Percentiles rank a stretch among this genome's conserved stretches.
Evolutionary conservation across 2,329 filamentous ascomycete species (phyloP).

Genomic region (Phyllosticta citriasiana): DNA sequence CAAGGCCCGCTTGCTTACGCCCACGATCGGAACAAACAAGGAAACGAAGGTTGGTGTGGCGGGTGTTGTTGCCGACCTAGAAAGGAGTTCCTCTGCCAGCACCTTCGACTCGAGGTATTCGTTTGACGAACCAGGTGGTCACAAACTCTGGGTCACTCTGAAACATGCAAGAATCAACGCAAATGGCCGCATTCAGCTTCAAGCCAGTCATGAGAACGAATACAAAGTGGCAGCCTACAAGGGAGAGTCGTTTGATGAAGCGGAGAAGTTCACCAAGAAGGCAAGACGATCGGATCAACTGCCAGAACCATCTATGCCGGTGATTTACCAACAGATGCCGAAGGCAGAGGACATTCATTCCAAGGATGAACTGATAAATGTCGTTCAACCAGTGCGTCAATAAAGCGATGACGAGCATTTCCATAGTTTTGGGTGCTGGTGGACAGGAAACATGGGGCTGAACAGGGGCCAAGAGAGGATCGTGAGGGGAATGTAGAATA

Average conservation of each 20-base stretch:
- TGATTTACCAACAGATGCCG: not conserved
- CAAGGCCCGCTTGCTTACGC: conserved; percentile 45
- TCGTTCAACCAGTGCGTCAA: not conserved
- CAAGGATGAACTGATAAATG: not conserved
- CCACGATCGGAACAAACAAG: not conserved
- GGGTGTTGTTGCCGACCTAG: conserved; percentile 31
- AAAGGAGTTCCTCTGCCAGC: conserved; percentile 27
- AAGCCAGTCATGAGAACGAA: not conserved
- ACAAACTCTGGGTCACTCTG: conserved; percentile 43
- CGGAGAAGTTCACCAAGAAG: not conserved
- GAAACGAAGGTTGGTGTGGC: conserved; percentile 31
- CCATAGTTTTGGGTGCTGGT: no score
- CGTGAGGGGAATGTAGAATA: no score
- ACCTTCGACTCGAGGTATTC: conserved; percentile 12
- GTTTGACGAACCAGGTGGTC: conserved; percentile 37
- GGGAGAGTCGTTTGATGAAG: not conserved
- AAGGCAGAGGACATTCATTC: not conserved
- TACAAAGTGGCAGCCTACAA: not conserved
- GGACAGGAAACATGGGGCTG: no score
- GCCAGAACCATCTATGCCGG: not conserved
- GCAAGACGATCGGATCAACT: not conserved
- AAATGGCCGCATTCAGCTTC: conserved; percentile 33
- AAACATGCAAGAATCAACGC: conserved; percentile 36
- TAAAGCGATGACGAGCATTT: not conserved
- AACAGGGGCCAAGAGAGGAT: no score